phyloP scores from a whole-genome alignment of 164 flowering plant genomes.

The Brasenia schreberi region DNA sequence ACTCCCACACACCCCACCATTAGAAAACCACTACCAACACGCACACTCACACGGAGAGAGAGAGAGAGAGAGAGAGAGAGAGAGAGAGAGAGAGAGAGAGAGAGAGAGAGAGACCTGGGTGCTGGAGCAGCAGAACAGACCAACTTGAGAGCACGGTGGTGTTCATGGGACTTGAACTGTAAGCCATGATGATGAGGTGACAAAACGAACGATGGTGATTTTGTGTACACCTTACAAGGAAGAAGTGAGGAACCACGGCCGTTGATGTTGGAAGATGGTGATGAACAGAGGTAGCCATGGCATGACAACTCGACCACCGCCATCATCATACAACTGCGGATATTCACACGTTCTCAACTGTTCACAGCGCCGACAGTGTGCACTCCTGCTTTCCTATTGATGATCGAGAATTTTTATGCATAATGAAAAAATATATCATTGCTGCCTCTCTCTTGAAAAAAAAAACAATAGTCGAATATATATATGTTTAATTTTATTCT shows the following conservation, averaged over 20 bases:
- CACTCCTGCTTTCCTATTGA: no score
- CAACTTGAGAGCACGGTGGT: constrained; percentile 10
- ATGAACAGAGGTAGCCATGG: background rate
- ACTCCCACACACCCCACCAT: background rate
- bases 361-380: no score
- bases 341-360: background rate
- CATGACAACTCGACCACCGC: background rate
- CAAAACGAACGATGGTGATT: background rate
- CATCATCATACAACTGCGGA: background rate
- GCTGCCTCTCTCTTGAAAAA: no score
- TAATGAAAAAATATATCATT: no score
- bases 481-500: no score
- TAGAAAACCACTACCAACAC: background rate
- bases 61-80: no score
- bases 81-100: background rate
- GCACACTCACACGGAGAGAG: background rate
- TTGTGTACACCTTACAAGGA: constrained; percentile 3
- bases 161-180: background rate
- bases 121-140: constrained; percentile 56
- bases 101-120: constrained; percentile 14
- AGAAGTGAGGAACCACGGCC: constrained; percentile 4
- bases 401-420: no score
- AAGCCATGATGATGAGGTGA: background rate
- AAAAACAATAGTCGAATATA: no score
- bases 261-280: background rate